Evolutionary conservation across 768 basidiomycete species (phyloP), one percentile per base, ranked within the genome.

Genomic region (Kwoniella botswanensis): DNA sequence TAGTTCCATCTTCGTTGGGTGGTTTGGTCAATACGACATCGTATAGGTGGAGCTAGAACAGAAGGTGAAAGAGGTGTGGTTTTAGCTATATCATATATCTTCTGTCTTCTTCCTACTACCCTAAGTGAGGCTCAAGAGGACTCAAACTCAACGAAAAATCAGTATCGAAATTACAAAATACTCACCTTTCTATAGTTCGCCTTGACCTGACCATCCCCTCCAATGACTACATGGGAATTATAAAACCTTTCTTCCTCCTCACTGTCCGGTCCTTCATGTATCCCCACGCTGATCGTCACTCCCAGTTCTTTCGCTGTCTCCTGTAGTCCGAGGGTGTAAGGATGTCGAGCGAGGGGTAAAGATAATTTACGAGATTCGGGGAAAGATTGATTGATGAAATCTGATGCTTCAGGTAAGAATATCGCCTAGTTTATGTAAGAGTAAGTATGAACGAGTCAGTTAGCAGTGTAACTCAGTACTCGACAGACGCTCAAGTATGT

Each of bases 331-430:
- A 71, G 73, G 15, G 76, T 79, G 66, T 74, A 82, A 15, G 55
- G 56, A 65, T 82, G 82, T 41, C 29, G 26, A 0, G 69, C 52
- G 35, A 82, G 67, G 4, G 79, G 79, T n/a, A 72, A 63, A 4
- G 78, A 79, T 2, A 81, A 73, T 11, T 65, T 43, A 60, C 71
- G 75, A 46, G 77, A 79, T 58, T 76, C 72, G 22, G 76, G 57
- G 26, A 57, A 50, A 56, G 75, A 68, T 7, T 74, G 69, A n/a
- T 73, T 65, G 58, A 81, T 76, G 53, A 77, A 81, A 58, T 81
- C 79, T 26, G 79, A 71, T 1, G 82, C 82, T 77, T 82, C 82
- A n/a, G 82, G 82, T n/a, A 82, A 66, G 63, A 82, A 81, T 46
- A 74, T 67, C 2, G 76, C 75, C 79, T 78, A 29, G 18, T 2